Percentiles rank a stretch among this genome's conserved stretches.
phyloP scores from a whole-genome alignment of 305 asterid genomes.

The Striga hermonthica region DNA sequence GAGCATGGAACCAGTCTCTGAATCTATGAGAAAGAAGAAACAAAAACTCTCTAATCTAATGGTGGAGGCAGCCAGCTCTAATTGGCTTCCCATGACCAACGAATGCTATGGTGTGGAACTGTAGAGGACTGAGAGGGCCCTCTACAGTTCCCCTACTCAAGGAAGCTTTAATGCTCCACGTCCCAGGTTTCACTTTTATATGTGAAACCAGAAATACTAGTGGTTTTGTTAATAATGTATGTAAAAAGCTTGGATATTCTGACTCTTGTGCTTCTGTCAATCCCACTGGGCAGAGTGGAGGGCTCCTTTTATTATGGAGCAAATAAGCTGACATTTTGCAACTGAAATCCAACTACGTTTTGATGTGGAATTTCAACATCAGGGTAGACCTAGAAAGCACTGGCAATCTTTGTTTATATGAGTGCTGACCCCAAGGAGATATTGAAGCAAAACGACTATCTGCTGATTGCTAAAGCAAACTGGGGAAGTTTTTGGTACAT shows the following conservation, averaged over 20 bases:
- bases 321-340: too few relatives aligned
- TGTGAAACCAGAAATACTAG: not conserved
- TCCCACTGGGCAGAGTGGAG: not conserved
- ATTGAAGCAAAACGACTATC: not conserved
- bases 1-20: too few relatives aligned
- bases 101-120: not conserved
- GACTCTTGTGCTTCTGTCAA: not conserved
- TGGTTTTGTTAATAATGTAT: not conserved
- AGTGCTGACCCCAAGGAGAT: not conserved
- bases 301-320: not conserved
- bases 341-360: not conserved
- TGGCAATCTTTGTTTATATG: not conserved
- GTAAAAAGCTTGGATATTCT: not conserved
- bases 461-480: too few relatives aligned
- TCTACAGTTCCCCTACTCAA: too few relatives aligned
- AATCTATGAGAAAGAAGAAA: too few relatives aligned
- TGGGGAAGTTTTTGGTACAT: not conserved
- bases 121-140: too few relatives aligned
- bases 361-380: not conserved
- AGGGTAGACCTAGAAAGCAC: too few relatives aligned
- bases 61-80: not conserved
- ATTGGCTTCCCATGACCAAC: not conserved
- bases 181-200: not conserved
- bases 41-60: too few relatives aligned
- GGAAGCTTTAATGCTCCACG: not conserved